Conservation (phyloP, 768 basidiomycete genomes). For the Dentipellis sp. region DNA sequence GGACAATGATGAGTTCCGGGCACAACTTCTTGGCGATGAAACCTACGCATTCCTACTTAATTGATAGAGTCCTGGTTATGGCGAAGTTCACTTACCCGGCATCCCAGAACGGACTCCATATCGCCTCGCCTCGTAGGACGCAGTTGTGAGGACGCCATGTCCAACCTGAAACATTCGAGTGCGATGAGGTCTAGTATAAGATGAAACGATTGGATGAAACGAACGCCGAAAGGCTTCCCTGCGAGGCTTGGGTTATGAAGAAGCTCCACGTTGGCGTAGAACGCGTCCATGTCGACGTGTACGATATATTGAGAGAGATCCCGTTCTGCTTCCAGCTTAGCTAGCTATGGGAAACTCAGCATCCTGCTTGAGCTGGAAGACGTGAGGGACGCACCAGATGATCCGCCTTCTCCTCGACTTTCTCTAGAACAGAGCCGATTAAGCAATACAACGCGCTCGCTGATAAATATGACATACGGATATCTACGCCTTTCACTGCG, state of each 20-base stretch:
- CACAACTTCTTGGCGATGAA: slow-evolving; percentile 93
- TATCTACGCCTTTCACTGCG: slow-evolving; percentile 42
- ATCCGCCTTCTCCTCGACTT: slow-evolving; percentile 60
- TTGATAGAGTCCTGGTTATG: too few relatives aligned
- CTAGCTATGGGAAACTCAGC: slow-evolving; percentile 33
- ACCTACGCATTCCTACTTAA: slow-evolving; percentile 29
- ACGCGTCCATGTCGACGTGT: slow-evolving; percentile 95
- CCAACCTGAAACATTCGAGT: slow-evolving; percentile 42
- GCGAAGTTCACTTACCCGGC: slow-evolving; percentile 51
- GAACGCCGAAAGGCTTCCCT: slow-evolving; percentile 69
- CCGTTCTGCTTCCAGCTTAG: slow-evolving; percentile 61
- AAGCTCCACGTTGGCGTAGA: slow-evolving; percentile 76
- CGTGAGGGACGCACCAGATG: slow-evolving; percentile 42
- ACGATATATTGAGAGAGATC: slow-evolving; percentile 82
- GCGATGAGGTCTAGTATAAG: slow-evolving; percentile 10
- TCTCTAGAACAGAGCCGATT: slow-evolving; percentile 25
- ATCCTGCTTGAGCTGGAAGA: background rate
- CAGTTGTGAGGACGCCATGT: slow-evolving; percentile 76
- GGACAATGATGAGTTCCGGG: slow-evolving; percentile 72
- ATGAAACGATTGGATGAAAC: slow-evolving; percentile 7
- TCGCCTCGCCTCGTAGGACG: slow-evolving; percentile 87
- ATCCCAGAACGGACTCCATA: slow-evolving; percentile 91
- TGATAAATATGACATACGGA: slow-evolving; percentile 33
- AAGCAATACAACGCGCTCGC: background rate
- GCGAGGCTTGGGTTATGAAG: slow-evolving; percentile 52